Conservation (phyloP, 208 protist genomes). For the Crithidia sp. region DNA sequence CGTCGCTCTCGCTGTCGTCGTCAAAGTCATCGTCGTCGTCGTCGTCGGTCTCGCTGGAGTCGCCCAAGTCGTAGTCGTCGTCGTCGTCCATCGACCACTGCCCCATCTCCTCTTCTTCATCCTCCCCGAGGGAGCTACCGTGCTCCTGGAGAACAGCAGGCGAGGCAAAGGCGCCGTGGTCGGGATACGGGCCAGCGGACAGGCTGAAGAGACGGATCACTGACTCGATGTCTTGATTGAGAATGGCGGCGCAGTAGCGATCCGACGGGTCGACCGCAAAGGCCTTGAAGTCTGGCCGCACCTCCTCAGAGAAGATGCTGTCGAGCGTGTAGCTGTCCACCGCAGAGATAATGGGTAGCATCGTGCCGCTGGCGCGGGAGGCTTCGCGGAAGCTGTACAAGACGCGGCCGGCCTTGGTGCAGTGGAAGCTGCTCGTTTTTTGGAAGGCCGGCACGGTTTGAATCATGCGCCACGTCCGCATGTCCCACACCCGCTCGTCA, state of each 20-base stretch:
- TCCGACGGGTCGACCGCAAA: constrained; percentile 87
- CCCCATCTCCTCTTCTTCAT: constrained; percentile 59
- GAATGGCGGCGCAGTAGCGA: constrained; percentile 84
- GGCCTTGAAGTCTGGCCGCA: constrained; percentile 66
- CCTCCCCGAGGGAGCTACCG: constrained; percentile 41
- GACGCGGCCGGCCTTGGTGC: constrained; percentile 44
- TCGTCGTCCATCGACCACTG: constrained; percentile 40
- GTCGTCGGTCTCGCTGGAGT: constrained; percentile 22
- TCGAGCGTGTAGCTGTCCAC: constrained; percentile 84
- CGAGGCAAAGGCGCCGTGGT: constrained; percentile 62
- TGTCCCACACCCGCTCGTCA: constrained; percentile 89
- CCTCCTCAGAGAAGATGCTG: constrained; percentile 80
- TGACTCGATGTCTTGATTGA: constrained; percentile 65
- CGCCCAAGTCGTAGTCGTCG: constrained; percentile 37
- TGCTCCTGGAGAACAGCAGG: constrained; percentile 48
- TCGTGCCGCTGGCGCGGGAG: constrained; percentile 36
- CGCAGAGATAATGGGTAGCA: constrained; percentile 65
- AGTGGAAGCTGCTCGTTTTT: constrained; percentile 79
- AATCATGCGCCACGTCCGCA: constrained; percentile 76
- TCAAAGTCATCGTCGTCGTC: constrained; percentile 25
- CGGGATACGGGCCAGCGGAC: constrained; percentile 77
- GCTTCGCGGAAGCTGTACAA: constrained; percentile 85
- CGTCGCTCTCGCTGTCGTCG: constrained; percentile 18
- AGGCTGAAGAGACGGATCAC: constrained; percentile 79
- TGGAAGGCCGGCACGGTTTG: constrained; percentile 75